phyloP scores from a whole-genome alignment of 768 basidiomycete genomes.

The Pleurotus eryngii region DNA sequence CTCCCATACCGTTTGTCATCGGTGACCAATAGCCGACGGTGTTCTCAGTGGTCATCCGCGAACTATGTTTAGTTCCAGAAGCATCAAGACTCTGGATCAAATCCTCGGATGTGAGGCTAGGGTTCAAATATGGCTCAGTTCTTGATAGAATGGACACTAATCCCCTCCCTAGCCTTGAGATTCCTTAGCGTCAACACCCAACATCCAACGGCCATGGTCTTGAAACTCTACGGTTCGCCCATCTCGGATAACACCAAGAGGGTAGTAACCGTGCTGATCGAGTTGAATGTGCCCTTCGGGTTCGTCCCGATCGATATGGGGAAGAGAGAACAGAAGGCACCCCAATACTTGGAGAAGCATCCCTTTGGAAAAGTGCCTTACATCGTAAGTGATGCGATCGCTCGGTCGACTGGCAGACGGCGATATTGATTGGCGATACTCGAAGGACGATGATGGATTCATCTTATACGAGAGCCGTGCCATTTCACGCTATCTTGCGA shows the following conservation, averaged over 20 bases:
- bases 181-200: no score
- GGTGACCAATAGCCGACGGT: no score
- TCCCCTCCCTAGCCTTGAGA: no score
- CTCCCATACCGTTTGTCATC: no score
- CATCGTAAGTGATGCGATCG: constrained; percentile 32
- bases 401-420: neutral
- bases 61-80: no score
- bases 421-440: no score
- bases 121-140: no score
- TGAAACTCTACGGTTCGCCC: constrained; percentile 37
- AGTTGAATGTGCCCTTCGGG: constrained; percentile 56
- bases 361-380: constrained; percentile 67
- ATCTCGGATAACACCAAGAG: constrained; percentile 47
- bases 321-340: constrained; percentile 44
- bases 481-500: constrained; percentile 55
- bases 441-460: constrained; percentile 59
- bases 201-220: constrained; percentile 27
- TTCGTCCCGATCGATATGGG: constrained; percentile 39
- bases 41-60: no score
- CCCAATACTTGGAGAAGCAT: constrained; percentile 43
- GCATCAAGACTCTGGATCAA: no score
- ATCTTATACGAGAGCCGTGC: constrained; percentile 64
- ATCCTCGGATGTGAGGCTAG: no score
- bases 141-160: no score
- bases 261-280: constrained; percentile 49